Evolutionary conservation across 1,139 yeast genomes (phyloP).

Genomic region (Maudiozyma humilis): DNA sequence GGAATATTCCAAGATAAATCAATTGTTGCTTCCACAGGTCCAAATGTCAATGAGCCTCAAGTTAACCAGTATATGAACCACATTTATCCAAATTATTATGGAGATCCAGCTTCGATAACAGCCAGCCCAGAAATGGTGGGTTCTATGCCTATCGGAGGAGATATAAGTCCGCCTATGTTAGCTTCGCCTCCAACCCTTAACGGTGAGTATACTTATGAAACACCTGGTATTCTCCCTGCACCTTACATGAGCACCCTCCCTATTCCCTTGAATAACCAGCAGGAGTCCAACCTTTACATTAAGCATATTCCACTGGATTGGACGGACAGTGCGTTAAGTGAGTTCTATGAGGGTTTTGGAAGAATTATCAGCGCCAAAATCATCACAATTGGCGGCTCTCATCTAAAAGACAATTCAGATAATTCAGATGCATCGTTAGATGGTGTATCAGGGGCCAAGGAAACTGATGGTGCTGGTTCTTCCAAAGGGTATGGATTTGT

Average conservation of each 20-base stretch:
- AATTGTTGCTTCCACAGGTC: neutral
- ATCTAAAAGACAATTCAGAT: conserved; percentile 1
- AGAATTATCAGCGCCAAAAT: conserved; percentile 40
- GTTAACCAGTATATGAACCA: neutral
- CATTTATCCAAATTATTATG: neutral
- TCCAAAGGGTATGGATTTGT: conserved; percentile 48
- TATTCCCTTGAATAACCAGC: conserved; percentile 29
- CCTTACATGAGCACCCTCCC: conserved; percentile 17
- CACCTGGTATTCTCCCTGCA: neutral
- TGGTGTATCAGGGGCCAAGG: neutral
- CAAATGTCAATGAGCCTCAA: neutral
- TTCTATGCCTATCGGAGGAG: neutral
- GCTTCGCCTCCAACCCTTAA: neutral
- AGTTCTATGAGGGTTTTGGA: conserved; percentile 35
- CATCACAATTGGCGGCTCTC: conserved; percentile 37
- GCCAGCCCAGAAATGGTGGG: neutral
- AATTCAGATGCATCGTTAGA: neutral
- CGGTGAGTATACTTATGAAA: neutral
- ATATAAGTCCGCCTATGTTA: neutral
- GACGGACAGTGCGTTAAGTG: conserved; percentile 25
- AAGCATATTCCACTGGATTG: conserved; percentile 30
- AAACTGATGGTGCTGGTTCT: conserved; percentile 16
- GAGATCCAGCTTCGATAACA: neutral
- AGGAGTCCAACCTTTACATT: conserved; percentile 31
- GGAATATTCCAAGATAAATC: neutral